Percentiles rank a stretch among this genome's conserved stretches.
phyloP scores from a whole-genome alignment of 2,329 filamentous ascomycete species.

The Dothideomycetes sp. region DNA sequence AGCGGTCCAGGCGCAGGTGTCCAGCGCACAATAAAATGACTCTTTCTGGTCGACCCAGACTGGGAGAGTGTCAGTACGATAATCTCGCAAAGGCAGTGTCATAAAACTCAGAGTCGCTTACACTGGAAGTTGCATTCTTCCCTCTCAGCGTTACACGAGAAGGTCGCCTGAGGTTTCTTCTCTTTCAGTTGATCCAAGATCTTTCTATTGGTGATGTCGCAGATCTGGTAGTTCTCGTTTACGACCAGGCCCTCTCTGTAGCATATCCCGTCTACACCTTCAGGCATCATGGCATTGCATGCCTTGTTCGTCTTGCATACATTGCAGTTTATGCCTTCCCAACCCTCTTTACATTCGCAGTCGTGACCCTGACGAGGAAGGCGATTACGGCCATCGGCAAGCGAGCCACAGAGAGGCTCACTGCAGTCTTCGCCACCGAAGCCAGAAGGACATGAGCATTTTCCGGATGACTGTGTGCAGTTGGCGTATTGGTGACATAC shows the following conservation, averaged over 20 bases:
- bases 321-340: conserved; percentile 94
- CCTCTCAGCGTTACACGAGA: conserved; percentile 69
- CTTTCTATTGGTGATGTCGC: conserved; percentile 91
- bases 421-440: conserved; percentile 94
- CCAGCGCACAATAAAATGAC: conserved; percentile 90
- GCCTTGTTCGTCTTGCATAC: conserved; percentile 77
- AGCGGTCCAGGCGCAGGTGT: conserved; percentile 65
- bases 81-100: too few species aligned
- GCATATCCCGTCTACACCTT: conserved; percentile 72
- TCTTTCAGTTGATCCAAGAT: conserved; percentile 79
- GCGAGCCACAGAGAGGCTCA: conserved; percentile 78
- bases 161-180: conserved; percentile 85
- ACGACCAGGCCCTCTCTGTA: conserved; percentile 85
- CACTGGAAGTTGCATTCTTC: conserved; percentile 90
- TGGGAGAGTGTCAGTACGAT: conserved; percentile 27
- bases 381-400: conserved; percentile 70
- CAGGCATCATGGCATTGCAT: conserved; percentile 80
- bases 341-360: conserved; percentile 86
- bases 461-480: conserved; percentile 83
- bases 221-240: conserved; percentile 94
- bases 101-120: too few species aligned
- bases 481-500: conserved; percentile 81
- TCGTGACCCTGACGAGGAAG: conserved; percentile 57
- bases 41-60: conserved; percentile 92
- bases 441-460: conserved; percentile 83